These are phyloP conservation scores for Yarrowia alimentaria DNA, from an alignment of 805 yeast species.

Conservation along the genomic window DNA sequence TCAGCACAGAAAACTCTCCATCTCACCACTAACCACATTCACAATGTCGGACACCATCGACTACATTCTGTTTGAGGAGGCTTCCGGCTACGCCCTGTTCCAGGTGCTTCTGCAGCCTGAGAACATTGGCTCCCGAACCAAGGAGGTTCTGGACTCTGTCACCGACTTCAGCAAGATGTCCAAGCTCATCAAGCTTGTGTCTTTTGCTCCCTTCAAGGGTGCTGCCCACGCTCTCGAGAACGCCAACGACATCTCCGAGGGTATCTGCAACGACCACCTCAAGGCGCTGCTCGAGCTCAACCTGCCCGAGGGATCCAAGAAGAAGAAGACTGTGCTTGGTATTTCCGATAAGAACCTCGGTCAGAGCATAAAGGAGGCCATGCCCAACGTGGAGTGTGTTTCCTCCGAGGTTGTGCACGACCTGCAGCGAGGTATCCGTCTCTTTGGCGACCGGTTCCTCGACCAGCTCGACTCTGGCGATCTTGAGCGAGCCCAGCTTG, in stretches of 20 bases:
- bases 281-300: slow-evolving; percentile 86
- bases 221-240: slow-evolving; percentile 99
- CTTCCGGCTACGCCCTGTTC: slow-evolving; percentile 96
- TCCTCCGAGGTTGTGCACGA: slow-evolving; percentile 93
- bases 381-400: slow-evolving; percentile 86
- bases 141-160: slow-evolving; percentile 90
- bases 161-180: slow-evolving; percentile 83
- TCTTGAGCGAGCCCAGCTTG: slow-evolving; percentile 95
- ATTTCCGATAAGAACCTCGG: slow-evolving; percentile 94
- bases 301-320: slow-evolving; percentile 73
- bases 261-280: slow-evolving; percentile 89
- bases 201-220: slow-evolving; percentile 98
- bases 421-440: slow-evolving; percentile 90
- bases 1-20: neutral
- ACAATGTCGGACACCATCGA: slow-evolving; percentile 47
- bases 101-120: slow-evolving; percentile 92
- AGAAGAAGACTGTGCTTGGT: slow-evolving; percentile 74
- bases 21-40: slow-evolving; percentile 4
- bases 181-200: slow-evolving; percentile 86
- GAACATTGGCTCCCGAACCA: slow-evolving; percentile 83
- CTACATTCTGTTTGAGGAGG: slow-evolving; percentile 94
- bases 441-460: slow-evolving; percentile 81
- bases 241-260: slow-evolving; percentile 97
- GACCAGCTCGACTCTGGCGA: slow-evolving; percentile 94
- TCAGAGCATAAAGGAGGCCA: slow-evolving; percentile 88